Evolutionary conservation across 225 moss, liverwort and hornwort species (phyloP).

Genomic region (Straminergon stramineum): DNA sequence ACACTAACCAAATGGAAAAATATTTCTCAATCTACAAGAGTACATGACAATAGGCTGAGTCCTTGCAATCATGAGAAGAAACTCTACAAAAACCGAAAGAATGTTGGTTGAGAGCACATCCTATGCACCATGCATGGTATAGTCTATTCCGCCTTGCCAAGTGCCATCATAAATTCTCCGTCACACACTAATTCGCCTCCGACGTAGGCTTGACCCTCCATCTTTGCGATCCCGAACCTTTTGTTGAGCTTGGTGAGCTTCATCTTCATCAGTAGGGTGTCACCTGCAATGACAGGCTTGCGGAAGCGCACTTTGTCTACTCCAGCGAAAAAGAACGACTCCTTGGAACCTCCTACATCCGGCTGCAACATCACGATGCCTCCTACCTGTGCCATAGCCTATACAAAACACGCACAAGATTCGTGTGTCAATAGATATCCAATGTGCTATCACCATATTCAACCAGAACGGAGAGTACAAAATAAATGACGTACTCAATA

Average conservation of each 20-base stretch:
- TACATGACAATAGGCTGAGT: background rate
- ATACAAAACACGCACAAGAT: background rate
- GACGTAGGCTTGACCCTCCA: conserved; percentile 97
- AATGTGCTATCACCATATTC: background rate
- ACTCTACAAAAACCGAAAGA: background rate
- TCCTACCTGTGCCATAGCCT: conserved; percentile 99
- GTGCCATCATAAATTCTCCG: conserved; percentile 94
- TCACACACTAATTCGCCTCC: conserved; percentile 89
- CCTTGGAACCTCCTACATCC: conserved; percentile 90
- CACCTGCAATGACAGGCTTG: conserved; percentile 94
- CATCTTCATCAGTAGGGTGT: conserved; percentile 96
- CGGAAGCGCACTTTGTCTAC: conserved; percentile 98
- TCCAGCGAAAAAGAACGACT: conserved; percentile 90
- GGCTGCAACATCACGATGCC: conserved; percentile 95
- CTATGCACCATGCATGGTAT: background rate
- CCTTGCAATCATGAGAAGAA: conserved; percentile 11
- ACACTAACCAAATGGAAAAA: conserved; percentile 6
- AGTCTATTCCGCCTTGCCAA: conserved; percentile 52
- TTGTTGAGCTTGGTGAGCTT: conserved; percentile 89
- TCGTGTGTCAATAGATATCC: background rate
- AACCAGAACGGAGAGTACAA: background rate
- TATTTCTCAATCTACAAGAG: conserved; percentile 8
- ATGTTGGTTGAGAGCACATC: background rate
- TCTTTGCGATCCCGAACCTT: conserved; percentile 90
- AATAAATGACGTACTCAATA: background rate